Conservation (phyloP, 768 basidiomycete species). For the Phylloporus sp. region DNA sequence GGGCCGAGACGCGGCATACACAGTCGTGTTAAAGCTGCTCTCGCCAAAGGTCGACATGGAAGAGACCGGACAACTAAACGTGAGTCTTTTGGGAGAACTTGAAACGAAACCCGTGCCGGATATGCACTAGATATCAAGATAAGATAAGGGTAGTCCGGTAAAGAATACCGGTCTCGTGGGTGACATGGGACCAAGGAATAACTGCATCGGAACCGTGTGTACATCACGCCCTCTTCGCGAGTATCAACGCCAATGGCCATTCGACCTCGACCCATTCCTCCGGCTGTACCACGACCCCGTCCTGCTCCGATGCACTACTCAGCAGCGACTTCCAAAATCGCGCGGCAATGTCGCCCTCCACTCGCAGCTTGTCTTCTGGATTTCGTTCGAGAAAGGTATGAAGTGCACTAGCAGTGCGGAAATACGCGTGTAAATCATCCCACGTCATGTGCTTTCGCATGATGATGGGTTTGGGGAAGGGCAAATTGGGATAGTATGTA, state of each 20-base stretch:
- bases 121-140: background rate
- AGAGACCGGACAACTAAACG: background rate
- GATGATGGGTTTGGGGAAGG: constrained; percentile 41
- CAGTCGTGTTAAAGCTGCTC: background rate
- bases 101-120: background rate
- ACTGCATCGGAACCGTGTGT: background rate
- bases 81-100: background rate
- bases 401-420: constrained; percentile 68
- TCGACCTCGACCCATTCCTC: constrained; percentile 34
- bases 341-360: constrained; percentile 60
- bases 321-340: constrained; percentile 59
- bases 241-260: constrained; percentile 40
- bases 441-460: constrained; percentile 61
- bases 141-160: background rate
- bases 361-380: constrained; percentile 48
- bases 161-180: background rate
- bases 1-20: constrained; percentile 61
- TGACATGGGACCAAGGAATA: background rate
- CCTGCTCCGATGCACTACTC: constrained; percentile 33
- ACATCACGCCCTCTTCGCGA: background rate
- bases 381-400: constrained; percentile 62
- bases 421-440: constrained; percentile 61
- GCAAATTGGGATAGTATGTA: constrained; percentile 36
- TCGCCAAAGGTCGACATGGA: background rate
- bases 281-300: constrained; percentile 7